A percentile compares a stretch with the other conserved stretches of the same genome.
phyloP scores from a whole-genome alignment of 495 filamentous ascomycete species.

The Filosporella fistucella region DNA sequence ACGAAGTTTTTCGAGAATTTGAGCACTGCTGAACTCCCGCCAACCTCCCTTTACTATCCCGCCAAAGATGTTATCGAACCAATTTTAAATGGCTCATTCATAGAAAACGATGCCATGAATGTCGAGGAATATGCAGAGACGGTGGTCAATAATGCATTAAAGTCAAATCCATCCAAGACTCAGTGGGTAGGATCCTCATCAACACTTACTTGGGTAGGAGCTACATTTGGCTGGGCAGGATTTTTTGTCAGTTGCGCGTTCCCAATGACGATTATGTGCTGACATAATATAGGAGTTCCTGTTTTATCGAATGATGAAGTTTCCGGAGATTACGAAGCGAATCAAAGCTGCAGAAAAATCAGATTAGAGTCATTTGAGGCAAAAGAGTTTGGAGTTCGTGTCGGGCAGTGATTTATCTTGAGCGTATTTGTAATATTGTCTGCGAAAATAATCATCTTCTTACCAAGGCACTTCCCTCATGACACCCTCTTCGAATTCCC shows the following conservation, averaged over 20 bases:
- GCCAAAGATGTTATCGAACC: slow-evolving; percentile 12
- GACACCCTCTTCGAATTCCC: slow-evolving; percentile 29
- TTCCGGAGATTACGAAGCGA: neutral
- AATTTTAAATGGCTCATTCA: slow-evolving; percentile 3
- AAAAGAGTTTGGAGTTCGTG: neutral
- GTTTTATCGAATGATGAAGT: neutral
- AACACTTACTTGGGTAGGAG: slow-evolving; percentile 18
- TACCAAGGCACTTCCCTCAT: slow-evolving; percentile 34
- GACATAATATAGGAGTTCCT: slow-evolving; percentile 5
- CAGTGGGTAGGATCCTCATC: slow-evolving; percentile 26
- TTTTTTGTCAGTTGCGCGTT: slow-evolving; percentile 8
- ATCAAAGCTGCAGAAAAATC: slow-evolving; percentile 6
- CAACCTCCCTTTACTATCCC: slow-evolving; percentile 25
- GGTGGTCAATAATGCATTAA: slow-evolving; percentile 29
- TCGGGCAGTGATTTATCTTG: neutral
- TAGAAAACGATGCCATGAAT: slow-evolving; percentile 15
- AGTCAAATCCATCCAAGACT: slow-evolving; percentile 22
- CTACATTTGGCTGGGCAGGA: slow-evolving; percentile 29
- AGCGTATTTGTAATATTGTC: neutral
- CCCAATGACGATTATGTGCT: neutral
- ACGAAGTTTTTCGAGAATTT: slow-evolving; percentile 27
- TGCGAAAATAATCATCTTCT: too few relatives aligned
- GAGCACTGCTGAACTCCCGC: slow-evolving; percentile 2
- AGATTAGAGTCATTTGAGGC: neutral
- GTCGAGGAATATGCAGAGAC: slow-evolving; percentile 26